Evolutionary conservation across 2,329 filamentous ascomycete genomes (phyloP), one percentile per base, ranked within the genome.

Genomic region (Dactylonectria estremocensis): DNA sequence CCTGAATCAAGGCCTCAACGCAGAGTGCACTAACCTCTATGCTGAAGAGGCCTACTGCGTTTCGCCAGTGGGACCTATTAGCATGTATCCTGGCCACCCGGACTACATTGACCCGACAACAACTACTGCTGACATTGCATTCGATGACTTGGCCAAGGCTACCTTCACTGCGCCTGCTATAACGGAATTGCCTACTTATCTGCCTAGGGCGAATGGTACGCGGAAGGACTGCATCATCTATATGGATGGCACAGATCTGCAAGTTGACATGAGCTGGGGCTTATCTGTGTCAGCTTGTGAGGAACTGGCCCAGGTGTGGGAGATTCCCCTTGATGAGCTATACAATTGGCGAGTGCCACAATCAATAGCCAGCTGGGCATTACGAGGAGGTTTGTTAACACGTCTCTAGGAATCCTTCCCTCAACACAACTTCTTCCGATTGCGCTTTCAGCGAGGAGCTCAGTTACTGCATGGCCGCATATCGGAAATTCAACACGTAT

Each of bases 11-110:
- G 70, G 45, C 3, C 64, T 82, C 35, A 76, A 80, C 54, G 20
- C 48, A 1, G 76, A 80, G 57, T 82, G 78, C 67, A 80, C 78
- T 10, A 82, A 82, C 55, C 69, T 82, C 11, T 77, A 61, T 5
- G 74, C 73, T 1, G 57, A 73, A 0, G 71, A 75, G 31, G 70
- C 64, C 43, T 83, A 82, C 69, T 83, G 80, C 66, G 72, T 82
- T 33, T 13, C 46, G 18, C 58, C 48, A 10, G n/a, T 61, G 2
- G 58, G 10, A 59, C 73, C 53, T 35, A 79, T 66, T 11, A 64
- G 52, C 13, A 22, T 33, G 6, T 69, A 66, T 37, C 53, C 58
- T 40, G 58, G 52, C 8, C 45, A 65, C 37, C 61, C n/a, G 35
- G 61, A 55, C 53, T 64, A 67, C n/a, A 14, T 60, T 50, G 16